Conservation (phyloP, 257 asterid genomes). For the Agastache rugosa region DNA sequence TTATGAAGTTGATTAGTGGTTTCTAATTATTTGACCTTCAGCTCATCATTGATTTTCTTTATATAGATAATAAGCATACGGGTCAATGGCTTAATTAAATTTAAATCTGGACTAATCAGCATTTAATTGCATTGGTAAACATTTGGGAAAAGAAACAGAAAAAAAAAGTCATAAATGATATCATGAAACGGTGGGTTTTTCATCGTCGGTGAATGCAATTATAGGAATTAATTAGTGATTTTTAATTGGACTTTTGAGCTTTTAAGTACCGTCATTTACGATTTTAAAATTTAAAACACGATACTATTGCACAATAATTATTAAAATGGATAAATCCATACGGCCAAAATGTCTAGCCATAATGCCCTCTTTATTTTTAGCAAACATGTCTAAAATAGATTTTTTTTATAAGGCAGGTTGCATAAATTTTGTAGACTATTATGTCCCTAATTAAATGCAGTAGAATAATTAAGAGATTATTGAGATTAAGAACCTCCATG, state of each 20-base stretch:
- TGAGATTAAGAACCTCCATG: too few species aligned
- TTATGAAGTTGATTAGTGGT: constrained; percentile 3
- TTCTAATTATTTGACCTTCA: constrained; percentile 23
- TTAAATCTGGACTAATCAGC: not conserved
- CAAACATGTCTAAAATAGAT: too few species aligned
- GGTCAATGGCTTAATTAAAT: not conserved
- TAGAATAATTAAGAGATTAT: too few species aligned
- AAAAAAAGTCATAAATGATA: not conserved
- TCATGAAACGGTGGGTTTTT: constrained; percentile 7
- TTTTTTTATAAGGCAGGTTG: too few species aligned
- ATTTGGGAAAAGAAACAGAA: not conserved
- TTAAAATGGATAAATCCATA: too few species aligned
- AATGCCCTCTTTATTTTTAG: too few species aligned
- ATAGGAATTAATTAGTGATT: constrained; percentile 23
- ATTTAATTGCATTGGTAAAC: not conserved
- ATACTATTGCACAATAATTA: not conserved
- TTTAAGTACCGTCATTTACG: constrained; percentile 9
- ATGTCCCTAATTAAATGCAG: too few species aligned
- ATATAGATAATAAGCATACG: not conserved
- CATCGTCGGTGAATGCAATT: not conserved
- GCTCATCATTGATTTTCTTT: constrained; percentile 5
- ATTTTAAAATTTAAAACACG: not conserved
- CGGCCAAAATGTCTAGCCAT: too few species aligned
- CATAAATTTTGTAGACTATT: too few species aligned
- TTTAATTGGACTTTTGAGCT: constrained; percentile 11